phyloP scores from a whole-genome alignment of 768 basidiomycete species.

The Epithele typhae region DNA sequence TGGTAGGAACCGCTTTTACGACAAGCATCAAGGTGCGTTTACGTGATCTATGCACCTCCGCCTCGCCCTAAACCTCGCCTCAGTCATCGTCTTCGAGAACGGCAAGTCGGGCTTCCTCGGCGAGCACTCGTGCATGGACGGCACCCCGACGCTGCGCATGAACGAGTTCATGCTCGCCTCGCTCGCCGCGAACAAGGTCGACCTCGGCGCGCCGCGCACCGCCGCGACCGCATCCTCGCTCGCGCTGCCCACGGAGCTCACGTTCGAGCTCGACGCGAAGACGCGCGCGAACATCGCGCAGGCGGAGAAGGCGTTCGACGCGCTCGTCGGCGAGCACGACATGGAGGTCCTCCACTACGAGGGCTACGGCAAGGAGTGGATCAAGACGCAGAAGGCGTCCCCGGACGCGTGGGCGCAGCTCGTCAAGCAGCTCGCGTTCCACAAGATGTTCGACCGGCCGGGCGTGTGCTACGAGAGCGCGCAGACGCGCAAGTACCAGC shows the following conservation, averaged over 20 bases:
- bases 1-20: conserved; percentile 89
- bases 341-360: conserved; percentile 41
- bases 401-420: conserved; percentile 97
- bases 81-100: conserved; percentile 92
- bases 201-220: conserved; percentile 56
- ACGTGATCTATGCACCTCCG: not conserved
- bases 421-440: conserved; percentile 93
- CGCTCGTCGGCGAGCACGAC: conserved; percentile 74
- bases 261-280: conserved; percentile 60
- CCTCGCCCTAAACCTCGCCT: not conserved
- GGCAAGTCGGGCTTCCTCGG: conserved; percentile 93
- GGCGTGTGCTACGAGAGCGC: conserved; percentile 90
- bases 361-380: conserved; percentile 76
- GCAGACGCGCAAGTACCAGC: conserved; percentile 89
- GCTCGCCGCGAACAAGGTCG: conserved; percentile 66
- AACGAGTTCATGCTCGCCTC: conserved; percentile 90
- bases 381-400: conserved; percentile 78
- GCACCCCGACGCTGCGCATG: conserved; percentile 90
- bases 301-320: conserved; percentile 68
- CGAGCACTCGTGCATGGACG: conserved; percentile 88
- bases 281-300: conserved; percentile 48
- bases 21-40: conserved; percentile 90
- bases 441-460: conserved; percentile 73
- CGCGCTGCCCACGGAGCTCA: conserved; percentile 59
- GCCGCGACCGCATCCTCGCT: conserved; percentile 36